Percentiles rank a stretch among this genome's conserved stretches.
Evolutionary conservation across 768 basidiomycete genomes (phyloP).

Genomic region (Tulasnella sp.): DNA sequence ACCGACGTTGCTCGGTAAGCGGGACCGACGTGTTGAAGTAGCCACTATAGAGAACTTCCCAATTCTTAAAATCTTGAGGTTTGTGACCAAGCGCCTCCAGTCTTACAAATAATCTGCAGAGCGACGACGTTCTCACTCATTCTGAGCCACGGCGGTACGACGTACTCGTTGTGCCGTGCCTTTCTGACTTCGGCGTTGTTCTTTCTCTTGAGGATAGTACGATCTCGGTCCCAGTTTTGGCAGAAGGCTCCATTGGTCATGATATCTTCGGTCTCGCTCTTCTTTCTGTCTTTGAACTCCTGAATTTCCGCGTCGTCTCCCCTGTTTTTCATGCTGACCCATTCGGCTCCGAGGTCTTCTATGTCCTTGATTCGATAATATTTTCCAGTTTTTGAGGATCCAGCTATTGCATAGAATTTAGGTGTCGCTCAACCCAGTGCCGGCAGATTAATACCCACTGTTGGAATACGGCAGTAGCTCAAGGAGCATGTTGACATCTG

Average conservation of each 20-base stretch:
- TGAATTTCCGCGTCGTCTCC: background rate
- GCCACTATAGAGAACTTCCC: background rate
- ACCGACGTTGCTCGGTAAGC: background rate
- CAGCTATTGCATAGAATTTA: background rate
- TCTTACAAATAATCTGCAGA: background rate
- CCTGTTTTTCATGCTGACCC: background rate
- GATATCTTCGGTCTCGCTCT: background rate
- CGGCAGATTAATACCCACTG: background rate
- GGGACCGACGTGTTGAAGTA: background rate
- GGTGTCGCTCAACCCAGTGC: background rate
- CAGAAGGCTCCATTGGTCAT: background rate
- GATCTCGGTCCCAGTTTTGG: background rate
- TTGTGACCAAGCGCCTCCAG: background rate
- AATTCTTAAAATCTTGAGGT: background rate
- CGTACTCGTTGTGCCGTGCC: background rate
- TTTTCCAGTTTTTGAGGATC: background rate
- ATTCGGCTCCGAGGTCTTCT: background rate
- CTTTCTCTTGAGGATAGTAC: background rate
- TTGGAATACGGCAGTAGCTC: background rate
- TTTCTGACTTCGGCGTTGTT: background rate
- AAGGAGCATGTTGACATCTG: background rate
- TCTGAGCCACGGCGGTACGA: background rate
- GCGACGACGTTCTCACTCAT: background rate
- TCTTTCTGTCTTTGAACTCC: background rate
- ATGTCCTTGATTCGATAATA: conserved; percentile 3